A percentile compares a stretch with the other conserved stretches of the same genome.
These are phyloP conservation scores for Teunomyces tritomae DNA, from an alignment of 805 yeast species.

Conservation along the genomic window DNA sequence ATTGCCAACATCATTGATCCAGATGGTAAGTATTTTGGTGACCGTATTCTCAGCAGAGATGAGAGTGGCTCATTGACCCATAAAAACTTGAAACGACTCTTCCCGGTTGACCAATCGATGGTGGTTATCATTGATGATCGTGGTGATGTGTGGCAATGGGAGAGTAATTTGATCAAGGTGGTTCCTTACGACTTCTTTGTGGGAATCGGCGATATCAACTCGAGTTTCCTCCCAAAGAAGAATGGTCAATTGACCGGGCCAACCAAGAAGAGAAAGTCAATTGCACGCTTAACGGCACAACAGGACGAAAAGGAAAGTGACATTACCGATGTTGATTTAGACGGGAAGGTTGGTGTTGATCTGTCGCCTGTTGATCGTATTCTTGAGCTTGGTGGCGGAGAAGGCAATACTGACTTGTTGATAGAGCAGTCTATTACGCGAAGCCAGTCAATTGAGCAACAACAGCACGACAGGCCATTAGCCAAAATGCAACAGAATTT, in stretches of 20 bases:
- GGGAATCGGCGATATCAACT: slow-evolving; percentile 96
- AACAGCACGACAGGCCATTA: slow-evolving; percentile 77
- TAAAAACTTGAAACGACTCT: slow-evolving; percentile 80
- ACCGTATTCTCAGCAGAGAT: slow-evolving; percentile 86
- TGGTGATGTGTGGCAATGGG: slow-evolving; percentile 99
- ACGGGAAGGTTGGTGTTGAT: slow-evolving; percentile 9
- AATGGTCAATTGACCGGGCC: slow-evolving; percentile 58
- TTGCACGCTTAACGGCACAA: slow-evolving; percentile 53
- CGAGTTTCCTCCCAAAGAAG: slow-evolving; percentile 85
- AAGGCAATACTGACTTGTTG: slow-evolving; percentile 46
- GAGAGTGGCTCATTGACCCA: slow-evolving; percentile 92
- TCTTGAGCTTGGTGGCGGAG: slow-evolving; percentile 50
- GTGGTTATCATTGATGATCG: slow-evolving; percentile 95
- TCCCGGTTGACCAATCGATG: slow-evolving; percentile 96
- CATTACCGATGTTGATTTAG: slow-evolving; percentile 4
- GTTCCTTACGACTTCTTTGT: slow-evolving; percentile 95
- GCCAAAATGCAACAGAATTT: slow-evolving; percentile 78
- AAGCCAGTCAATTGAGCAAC: slow-evolving; percentile 71
- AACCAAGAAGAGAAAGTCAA: slow-evolving; percentile 54
- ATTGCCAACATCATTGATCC: slow-evolving; percentile 94
- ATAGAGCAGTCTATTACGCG: slow-evolving; percentile 60
- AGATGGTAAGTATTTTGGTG: slow-evolving; percentile 80
- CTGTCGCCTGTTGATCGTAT: slow-evolving; percentile 48
- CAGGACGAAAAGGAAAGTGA: slow-evolving; percentile 16
- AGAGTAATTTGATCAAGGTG: slow-evolving; percentile 83